Conservation (phyloP, 495 filamentous ascomycete genomes). For the Penicillium lagena region DNA sequence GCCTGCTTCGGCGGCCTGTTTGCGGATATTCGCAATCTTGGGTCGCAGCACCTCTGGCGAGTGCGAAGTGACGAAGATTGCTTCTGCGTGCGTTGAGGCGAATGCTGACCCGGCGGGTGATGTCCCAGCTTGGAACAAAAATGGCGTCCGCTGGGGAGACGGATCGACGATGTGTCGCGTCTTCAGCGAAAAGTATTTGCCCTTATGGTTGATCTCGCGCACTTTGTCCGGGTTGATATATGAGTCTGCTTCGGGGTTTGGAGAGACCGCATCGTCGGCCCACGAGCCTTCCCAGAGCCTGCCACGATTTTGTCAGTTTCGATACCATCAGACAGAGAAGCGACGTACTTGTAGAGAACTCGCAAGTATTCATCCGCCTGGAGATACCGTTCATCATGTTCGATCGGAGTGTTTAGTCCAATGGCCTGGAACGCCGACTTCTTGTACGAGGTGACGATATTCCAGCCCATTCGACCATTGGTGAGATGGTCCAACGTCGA, state of each 20-base stretch:
- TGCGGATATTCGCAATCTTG: slow-evolving; percentile 50
- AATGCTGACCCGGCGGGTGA: slow-evolving; percentile 52
- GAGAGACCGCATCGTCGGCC: slow-evolving; percentile 45
- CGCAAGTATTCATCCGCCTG: slow-evolving; percentile 57
- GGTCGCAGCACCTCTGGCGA: slow-evolving; percentile 42
- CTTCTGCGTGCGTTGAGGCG: slow-evolving; percentile 56
- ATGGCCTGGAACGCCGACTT: slow-evolving; percentile 54
- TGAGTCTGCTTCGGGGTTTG: slow-evolving; percentile 40
- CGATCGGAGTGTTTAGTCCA: slow-evolving; percentile 47
- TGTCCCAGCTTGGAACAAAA: slow-evolving; percentile 60
- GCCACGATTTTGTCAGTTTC: background rate
- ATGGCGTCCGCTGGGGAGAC: slow-evolving; percentile 55
- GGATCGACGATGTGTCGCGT: slow-evolving; percentile 52
- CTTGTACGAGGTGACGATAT: slow-evolving; percentile 58
- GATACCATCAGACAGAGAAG: background rate
- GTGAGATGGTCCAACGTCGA: slow-evolving; percentile 61
- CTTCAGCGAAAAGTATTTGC: slow-evolving; percentile 49
- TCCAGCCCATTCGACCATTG: slow-evolving; percentile 55
- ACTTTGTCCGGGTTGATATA: slow-evolving; percentile 51
- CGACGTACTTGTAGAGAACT: slow-evolving; percentile 45
- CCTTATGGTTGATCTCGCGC: slow-evolving; percentile 52
- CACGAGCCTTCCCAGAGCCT: slow-evolving; percentile 59
- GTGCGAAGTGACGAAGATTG: slow-evolving; percentile 55
- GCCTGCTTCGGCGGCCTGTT: slow-evolving; percentile 41
- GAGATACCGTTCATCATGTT: slow-evolving; percentile 56